Conservation (phyloP, 768 basidiomycete species). For the Rhodotorula diobovata region DNA sequence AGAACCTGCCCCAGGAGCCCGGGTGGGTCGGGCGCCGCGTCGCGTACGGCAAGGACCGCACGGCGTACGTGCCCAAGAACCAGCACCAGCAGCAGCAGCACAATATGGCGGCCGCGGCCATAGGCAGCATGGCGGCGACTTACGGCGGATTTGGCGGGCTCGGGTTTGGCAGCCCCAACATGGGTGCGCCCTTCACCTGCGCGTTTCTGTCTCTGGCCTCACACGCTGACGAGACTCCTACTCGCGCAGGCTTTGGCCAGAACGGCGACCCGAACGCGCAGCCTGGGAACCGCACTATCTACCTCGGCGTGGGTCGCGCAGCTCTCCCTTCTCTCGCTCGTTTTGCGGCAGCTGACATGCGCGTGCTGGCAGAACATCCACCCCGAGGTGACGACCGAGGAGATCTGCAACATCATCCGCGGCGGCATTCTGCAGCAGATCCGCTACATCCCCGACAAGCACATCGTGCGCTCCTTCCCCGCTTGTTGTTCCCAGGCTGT, state of each 20-base stretch:
- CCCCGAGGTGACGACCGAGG: constrained; percentile 89
- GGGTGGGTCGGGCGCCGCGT: constrained; percentile 85
- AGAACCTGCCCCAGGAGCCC: constrained; percentile 82
- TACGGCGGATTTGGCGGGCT: constrained; percentile 42
- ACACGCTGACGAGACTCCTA: constrained; percentile 25
- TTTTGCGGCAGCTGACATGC: not conserved
- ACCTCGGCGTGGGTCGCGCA: constrained; percentile 61
- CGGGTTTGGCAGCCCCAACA: constrained; percentile 40
- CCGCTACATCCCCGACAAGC: constrained; percentile 92
- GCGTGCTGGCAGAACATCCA: constrained; percentile 62
- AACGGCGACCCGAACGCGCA: constrained; percentile 49
- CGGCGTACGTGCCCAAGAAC: constrained; percentile 89
- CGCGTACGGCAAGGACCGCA: constrained; percentile 94
- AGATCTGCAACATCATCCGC: constrained; percentile 90
- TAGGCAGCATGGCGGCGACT: constrained; percentile 46
- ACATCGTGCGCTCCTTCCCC: constrained; percentile 60
- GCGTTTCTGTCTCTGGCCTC: not conserved
- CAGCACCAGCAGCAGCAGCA: constrained; percentile 62
- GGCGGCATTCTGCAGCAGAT: constrained; percentile 96
- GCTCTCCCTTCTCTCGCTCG: too few relatives aligned
- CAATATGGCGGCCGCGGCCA: constrained; percentile 48
- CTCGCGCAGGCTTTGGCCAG: constrained; percentile 43
- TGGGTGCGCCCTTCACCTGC: constrained; percentile 10
- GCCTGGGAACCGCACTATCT: constrained; percentile 83
- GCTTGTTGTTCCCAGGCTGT: not conserved